phyloP scores from a whole-genome alignment of 176 grass and related monocot genomes.

The Chloris gayana region DNA sequence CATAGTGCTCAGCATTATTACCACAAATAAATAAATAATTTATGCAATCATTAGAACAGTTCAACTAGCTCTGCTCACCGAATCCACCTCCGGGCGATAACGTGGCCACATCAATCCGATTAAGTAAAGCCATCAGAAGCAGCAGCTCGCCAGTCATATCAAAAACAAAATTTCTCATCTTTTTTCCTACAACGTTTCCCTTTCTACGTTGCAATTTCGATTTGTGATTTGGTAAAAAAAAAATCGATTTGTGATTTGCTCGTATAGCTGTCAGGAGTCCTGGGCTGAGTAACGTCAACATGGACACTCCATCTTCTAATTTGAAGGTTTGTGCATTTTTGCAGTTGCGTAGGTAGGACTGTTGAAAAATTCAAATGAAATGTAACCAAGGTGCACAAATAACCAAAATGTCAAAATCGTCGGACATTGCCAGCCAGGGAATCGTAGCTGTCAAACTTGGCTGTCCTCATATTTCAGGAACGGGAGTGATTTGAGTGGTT shows the following conservation, averaged over 20 bases:
- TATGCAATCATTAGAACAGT: constrained; percentile 28
- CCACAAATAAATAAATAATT: neutral
- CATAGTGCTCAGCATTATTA: constrained; percentile 36
- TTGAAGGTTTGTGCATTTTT: neutral
- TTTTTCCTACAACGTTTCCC: neutral
- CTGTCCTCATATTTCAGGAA: neutral
- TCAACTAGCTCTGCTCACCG: constrained; percentile 42
- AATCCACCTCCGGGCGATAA: constrained; percentile 42
- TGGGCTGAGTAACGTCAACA: constrained; percentile 12
- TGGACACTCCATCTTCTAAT: constrained; percentile 50
- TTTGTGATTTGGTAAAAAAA: no score
- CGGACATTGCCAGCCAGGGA: neutral
- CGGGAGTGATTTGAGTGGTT: neutral
- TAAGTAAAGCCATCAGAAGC: constrained; percentile 19
- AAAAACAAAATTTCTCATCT: constrained; percentile 28
- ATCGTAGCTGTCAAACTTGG: constrained; percentile 44
- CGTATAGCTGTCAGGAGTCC: constrained; percentile 28
- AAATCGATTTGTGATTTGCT: constrained; percentile 17
- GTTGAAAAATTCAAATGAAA: constrained; percentile 4
- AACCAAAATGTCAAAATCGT: neutral
- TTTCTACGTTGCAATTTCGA: neutral
- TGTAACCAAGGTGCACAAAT: constrained; percentile 2
- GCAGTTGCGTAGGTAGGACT: constrained; percentile 4
- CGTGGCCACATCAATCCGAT: constrained; percentile 41
- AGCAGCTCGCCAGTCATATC: constrained; percentile 39